phyloP scores from a whole-genome alignment of 2,329 filamentous ascomycete genomes.

The Exophiala viscosa region DNA sequence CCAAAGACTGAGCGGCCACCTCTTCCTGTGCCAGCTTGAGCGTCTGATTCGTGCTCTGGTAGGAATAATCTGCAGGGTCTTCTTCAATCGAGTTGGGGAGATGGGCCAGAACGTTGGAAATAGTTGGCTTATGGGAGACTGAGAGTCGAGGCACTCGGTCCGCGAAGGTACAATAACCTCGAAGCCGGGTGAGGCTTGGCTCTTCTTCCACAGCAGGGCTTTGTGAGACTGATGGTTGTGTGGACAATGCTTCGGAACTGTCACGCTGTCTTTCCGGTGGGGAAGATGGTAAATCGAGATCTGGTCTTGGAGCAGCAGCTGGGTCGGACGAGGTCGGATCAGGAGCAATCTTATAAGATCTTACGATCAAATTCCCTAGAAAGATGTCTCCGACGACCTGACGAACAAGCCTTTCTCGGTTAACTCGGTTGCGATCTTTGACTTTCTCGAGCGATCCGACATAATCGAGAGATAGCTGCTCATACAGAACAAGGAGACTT shows the following conservation, averaged over 20 bases:
- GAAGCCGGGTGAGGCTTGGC: conserved; percentile 11
- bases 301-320: background rate
- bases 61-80: conserved; percentile 21
- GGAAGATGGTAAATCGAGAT: background rate
- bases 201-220: conserved; percentile 8
- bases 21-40: conserved; percentile 17
- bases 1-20: conserved; percentile 15
- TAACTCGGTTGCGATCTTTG: conserved; percentile 22
- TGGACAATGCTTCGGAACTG: background rate
- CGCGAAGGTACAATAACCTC: conserved; percentile 9
- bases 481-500: conserved; percentile 8
- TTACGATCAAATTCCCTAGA: conserved; percentile 10
- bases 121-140: conserved; percentile 1
- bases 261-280: conserved; percentile 5
- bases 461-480: conserved; percentile 6
- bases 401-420: conserved; percentile 22
- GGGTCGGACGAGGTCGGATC: background rate
- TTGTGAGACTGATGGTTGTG: conserved; percentile 6
- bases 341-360: background rate
- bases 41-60: conserved; percentile 14
- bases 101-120: conserved; percentile 14
- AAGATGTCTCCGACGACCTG: conserved; percentile 12
- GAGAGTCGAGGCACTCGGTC: conserved; percentile 3
- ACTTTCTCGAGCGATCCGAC: conserved; percentile 11
- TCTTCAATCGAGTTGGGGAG: conserved; percentile 16